Conservation (phyloP, 352 stramenopile genomes). For the Elongisporangium senticosum region DNA sequence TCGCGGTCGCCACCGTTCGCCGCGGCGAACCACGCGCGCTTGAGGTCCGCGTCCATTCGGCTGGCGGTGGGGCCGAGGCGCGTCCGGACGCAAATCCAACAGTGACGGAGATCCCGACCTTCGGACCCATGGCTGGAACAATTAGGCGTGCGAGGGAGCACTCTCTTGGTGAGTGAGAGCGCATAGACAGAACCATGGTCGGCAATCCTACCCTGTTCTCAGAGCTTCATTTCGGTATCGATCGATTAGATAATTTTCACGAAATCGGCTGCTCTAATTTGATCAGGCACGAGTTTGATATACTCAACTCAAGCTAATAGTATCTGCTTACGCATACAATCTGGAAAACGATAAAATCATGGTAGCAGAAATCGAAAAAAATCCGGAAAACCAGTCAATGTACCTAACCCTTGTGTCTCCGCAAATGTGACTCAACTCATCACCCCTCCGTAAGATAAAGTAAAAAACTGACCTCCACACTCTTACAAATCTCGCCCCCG, state of each 20-base stretch:
- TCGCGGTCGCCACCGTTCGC: slow-evolving; percentile 13
- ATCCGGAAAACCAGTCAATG: no score
- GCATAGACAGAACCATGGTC: background rate
- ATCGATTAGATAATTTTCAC: background rate
- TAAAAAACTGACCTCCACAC: no score
- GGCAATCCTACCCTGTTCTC: background rate
- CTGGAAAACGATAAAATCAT: no score
- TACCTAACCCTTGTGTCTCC: no score
- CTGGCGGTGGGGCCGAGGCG: background rate
- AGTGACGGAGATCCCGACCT: background rate
- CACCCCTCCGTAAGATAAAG: no score
- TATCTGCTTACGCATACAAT: no score
- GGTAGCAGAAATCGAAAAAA: no score
- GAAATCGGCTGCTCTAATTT: no score
- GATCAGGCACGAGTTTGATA: no score
- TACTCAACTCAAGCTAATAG: no score
- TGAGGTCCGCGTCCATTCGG: slow-evolving; percentile 1
- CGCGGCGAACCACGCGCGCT: slow-evolving; percentile 15
- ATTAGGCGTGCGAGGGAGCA: background rate
- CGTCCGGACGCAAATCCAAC: background rate
- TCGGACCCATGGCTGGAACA: background rate
- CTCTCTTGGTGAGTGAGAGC: background rate
- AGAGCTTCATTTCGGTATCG: background rate
- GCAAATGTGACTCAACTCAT: no score
- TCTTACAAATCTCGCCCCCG: no score